Evolutionary conservation across 345 rosid genomes (phyloP).

Genomic region (Eucalyptus camaldulensis): DNA sequence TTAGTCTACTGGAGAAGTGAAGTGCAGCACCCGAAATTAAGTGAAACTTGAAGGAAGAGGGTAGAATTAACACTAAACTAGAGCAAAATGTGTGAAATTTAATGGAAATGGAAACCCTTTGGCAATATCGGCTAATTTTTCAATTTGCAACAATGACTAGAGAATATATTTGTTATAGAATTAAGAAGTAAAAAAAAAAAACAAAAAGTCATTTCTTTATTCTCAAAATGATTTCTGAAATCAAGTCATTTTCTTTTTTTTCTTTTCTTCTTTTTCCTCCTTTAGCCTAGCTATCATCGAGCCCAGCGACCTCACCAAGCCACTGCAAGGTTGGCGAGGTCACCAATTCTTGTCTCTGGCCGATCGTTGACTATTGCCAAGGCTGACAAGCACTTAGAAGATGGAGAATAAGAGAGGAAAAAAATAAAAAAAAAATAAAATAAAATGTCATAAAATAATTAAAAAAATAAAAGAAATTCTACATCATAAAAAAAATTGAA

Average conservation of each 20-base stretch:
- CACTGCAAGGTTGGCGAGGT: accelerated
- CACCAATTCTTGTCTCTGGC: accelerated
- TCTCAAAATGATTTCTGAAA: too few species aligned
- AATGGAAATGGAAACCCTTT: not conserved
- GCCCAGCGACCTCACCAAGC: accelerated
- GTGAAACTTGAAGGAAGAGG: not conserved
- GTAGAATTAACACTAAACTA: not conserved
- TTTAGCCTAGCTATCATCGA: accelerated
- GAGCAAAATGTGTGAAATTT: not conserved
- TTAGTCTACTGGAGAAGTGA: not conserved
- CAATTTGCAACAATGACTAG: too few species aligned
- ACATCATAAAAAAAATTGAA: too few species aligned
- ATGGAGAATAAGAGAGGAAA: too few species aligned
- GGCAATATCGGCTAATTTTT: too few species aligned
- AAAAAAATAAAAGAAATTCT: too few species aligned
- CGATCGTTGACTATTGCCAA: accelerated
- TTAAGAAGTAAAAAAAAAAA: too few species aligned
- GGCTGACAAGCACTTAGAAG: too few species aligned
- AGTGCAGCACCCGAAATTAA: not conserved
- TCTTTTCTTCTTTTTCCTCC: accelerated
- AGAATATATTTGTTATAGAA: too few species aligned
- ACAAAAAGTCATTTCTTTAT: too few species aligned
- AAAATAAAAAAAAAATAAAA: too few species aligned
- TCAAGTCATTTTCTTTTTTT: accelerated
- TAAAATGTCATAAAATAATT: accelerated